These are phyloP conservation scores for Carex parvula DNA, from an alignment of 176 grass and related monocot genomes.

Conservation along the genomic window DNA sequence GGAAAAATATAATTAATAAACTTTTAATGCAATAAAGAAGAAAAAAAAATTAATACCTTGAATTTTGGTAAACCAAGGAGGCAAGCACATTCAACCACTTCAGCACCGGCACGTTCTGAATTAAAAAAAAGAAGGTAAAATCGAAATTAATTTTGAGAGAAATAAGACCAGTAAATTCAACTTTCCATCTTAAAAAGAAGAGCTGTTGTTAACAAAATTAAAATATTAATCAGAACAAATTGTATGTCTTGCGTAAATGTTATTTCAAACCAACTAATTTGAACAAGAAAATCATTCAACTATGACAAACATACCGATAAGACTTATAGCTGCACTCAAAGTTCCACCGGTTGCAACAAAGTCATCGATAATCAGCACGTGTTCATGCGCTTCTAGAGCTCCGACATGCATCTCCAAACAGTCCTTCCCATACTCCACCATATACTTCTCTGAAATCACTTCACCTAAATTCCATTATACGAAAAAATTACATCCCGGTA, in stretches of 20 bases:
- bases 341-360: slow-evolving; percentile 87
- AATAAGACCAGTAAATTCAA: neutral
- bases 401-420: slow-evolving; percentile 94
- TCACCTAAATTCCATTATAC: slow-evolving; percentile 41
- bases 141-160: neutral
- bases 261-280: neutral
- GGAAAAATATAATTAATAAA: neutral
- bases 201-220: too few species aligned
- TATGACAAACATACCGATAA: slow-evolving; percentile 62
- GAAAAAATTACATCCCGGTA: neutral
- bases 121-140: neutral
- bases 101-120: slow-evolving; percentile 72
- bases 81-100: slow-evolving; percentile 92
- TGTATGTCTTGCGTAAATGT: too few species aligned
- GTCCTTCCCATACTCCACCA: slow-evolving; percentile 79
- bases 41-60: slow-evolving; percentile 42
- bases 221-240: too few species aligned
- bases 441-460: slow-evolving; percentile 83
- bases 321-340: slow-evolving; percentile 77
- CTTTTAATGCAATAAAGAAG: neutral
- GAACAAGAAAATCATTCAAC: slow-evolving; percentile 14
- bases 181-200: neutral
- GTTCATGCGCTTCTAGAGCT: slow-evolving; percentile 47
- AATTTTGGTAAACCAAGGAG: slow-evolving; percentile 86
- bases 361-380: slow-evolving; percentile 67